Conservation (phyloP, 495 filamentous ascomycete genomes). For the Talaromyces proteolyticus region DNA sequence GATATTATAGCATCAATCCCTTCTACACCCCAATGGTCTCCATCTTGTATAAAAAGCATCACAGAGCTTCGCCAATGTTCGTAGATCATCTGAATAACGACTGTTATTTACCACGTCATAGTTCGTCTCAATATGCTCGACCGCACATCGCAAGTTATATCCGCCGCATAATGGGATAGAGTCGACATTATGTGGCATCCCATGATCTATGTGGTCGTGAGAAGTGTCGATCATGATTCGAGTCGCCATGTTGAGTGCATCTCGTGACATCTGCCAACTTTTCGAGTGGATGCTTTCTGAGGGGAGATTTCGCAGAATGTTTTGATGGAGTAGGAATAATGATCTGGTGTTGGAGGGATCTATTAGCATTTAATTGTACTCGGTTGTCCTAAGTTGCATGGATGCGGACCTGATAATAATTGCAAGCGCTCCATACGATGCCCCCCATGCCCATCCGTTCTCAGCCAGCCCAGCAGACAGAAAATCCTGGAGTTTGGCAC, state of each 20-base stretch:
- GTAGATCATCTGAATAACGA: too few relatives aligned
- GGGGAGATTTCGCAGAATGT: background rate
- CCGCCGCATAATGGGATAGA: background rate
- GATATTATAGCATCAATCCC: too few relatives aligned
- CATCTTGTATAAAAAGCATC: too few relatives aligned
- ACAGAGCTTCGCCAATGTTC: too few relatives aligned
- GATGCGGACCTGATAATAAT: background rate
- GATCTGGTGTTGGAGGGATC: background rate
- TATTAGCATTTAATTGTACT: too few relatives aligned
- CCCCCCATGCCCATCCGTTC: background rate
- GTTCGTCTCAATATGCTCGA: background rate
- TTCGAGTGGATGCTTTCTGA: background rate
- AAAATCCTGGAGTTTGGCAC: background rate
- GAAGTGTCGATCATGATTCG: slow-evolving; percentile 2
- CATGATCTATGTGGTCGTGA: background rate
- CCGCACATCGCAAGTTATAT: background rate
- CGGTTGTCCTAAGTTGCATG: too few relatives aligned
- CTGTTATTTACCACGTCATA: too few relatives aligned
- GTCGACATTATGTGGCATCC: background rate
- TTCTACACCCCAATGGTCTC: too few relatives aligned
- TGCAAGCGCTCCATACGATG: background rate
- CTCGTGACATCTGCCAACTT: background rate
- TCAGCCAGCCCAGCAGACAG: background rate
- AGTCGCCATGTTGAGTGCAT: background rate
- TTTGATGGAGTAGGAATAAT: background rate